These are phyloP conservation scores for Hordeum pubiflorum DNA, from an alignment of 202 grass and related monocot species.

Conservation along the genomic window DNA sequence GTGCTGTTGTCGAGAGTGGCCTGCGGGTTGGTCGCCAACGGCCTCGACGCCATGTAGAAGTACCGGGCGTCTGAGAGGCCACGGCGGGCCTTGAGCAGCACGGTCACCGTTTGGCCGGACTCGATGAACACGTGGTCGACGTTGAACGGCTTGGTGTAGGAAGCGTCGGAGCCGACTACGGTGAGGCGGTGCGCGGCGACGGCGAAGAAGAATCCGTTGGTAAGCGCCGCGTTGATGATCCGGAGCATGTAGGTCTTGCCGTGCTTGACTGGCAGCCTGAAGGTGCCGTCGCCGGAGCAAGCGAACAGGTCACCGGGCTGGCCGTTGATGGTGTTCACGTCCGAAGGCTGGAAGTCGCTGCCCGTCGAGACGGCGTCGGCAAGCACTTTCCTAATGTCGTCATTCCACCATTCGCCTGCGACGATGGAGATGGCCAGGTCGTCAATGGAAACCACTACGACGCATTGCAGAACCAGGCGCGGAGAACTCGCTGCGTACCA, in stretches of 20 bases:
- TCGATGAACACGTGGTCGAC: not conserved
- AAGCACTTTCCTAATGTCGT: not conserved
- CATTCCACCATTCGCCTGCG: not conserved
- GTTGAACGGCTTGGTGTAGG: not conserved
- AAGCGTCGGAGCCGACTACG: constrained; percentile 5
- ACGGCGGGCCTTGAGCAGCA: not conserved
- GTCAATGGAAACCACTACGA: too few species aligned
- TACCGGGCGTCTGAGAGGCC: not conserved
- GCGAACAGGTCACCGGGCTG: constrained; percentile 23
- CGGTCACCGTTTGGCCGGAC: not conserved
- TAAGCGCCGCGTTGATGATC: constrained; percentile 45
- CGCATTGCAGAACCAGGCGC: too few species aligned
- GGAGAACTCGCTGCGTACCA: not conserved
- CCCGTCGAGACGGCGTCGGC: not conserved
- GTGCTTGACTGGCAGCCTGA: not conserved
- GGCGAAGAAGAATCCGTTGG: constrained; percentile 43
- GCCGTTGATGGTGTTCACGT: constrained; percentile 52
- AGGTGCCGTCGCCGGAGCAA: constrained; percentile 12
- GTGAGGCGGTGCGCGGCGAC: constrained; percentile 39
- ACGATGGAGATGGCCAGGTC: too few species aligned
- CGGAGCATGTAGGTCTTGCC: constrained; percentile 42
- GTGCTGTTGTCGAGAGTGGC: not conserved
- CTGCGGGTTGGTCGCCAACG: not conserved
- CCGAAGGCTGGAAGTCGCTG: not conserved
- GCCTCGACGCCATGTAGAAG: not conserved